Conservation (phyloP, 176 grass and related monocot species). For the Guadua angustifolia region DNA sequence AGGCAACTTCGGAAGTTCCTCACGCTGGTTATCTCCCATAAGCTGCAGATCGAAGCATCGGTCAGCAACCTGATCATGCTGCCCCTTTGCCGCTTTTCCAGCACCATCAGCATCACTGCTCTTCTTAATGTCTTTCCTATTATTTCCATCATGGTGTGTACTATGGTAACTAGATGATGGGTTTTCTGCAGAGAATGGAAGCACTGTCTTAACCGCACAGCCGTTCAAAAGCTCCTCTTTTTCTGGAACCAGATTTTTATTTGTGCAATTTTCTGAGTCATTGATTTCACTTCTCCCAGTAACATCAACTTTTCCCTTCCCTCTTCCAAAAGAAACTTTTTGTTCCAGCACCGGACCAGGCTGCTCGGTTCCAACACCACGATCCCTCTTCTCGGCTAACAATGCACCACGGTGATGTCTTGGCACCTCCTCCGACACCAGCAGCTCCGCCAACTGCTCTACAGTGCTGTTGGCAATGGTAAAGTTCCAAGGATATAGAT, state of each 20-base stretch:
- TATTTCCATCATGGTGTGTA: slow-evolving; percentile 43
- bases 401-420: slow-evolving; percentile 48
- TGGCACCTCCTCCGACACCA: slow-evolving; percentile 68
- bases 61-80: slow-evolving; percentile 49
- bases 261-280: slow-evolving; percentile 44
- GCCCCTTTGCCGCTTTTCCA: slow-evolving; percentile 57
- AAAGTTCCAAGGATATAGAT: slow-evolving; percentile 92
- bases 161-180: slow-evolving; percentile 61
- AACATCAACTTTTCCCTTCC: slow-evolving; percentile 71
- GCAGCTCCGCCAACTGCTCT: slow-evolving; percentile 67
- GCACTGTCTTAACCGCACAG: slow-evolving; percentile 75
- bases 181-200: slow-evolving; percentile 69
- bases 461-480: slow-evolving; percentile 64
- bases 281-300: slow-evolving; percentile 44
- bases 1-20: slow-evolving; percentile 79
- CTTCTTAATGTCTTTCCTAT: slow-evolving; percentile 65
- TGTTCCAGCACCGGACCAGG: slow-evolving; percentile 50
- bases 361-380: slow-evolving; percentile 55
- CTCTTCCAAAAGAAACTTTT: slow-evolving; percentile 56
- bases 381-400: slow-evolving; percentile 58
- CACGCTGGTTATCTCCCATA: slow-evolving; percentile 61
- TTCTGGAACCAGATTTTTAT: slow-evolving; percentile 62
- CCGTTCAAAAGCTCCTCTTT: slow-evolving; percentile 76
- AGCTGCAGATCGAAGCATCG: slow-evolving; percentile 70
- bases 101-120: slow-evolving; percentile 44